Conservation (phyloP, 1,284 basidiomycete species). For the Hymenochaete sp. region DNA sequence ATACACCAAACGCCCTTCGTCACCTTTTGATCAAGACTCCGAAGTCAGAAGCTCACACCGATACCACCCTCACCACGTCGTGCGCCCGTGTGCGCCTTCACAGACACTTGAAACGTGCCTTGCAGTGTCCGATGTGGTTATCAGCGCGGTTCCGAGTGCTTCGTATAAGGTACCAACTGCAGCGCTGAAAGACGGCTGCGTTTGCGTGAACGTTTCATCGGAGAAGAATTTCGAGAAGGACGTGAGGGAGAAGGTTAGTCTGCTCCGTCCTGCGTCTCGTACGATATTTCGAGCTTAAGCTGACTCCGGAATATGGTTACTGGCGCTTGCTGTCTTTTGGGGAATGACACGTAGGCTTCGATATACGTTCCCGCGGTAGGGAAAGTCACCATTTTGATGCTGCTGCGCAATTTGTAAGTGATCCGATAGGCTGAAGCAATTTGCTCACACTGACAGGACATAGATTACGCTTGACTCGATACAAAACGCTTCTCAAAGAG, state of each 20-base stretch:
- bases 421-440: slow-evolving; percentile 6
- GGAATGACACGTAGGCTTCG: slow-evolving; percentile 53
- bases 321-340: background rate
- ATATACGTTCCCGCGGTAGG: slow-evolving; percentile 91
- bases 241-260: slow-evolving; percentile 76
- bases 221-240: slow-evolving; percentile 97
- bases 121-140: slow-evolving; percentile 78
- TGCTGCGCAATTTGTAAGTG: slow-evolving; percentile 86
- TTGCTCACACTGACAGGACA: slow-evolving; percentile 8
- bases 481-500: slow-evolving; percentile 36
- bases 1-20: slow-evolving; percentile 80
- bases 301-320: background rate
- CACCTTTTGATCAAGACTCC: slow-evolving; percentile 23
- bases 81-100: slow-evolving; percentile 49
- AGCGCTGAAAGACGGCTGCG: slow-evolving; percentile 86
- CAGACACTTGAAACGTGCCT: slow-evolving; percentile 76
- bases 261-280: slow-evolving; percentile 7
- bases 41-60: slow-evolving; percentile 32
- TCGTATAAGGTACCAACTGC: slow-evolving; percentile 85
- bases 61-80: slow-evolving; percentile 80
- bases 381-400: slow-evolving; percentile 95
- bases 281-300: background rate
- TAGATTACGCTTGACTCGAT: slow-evolving; percentile 68
- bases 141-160: slow-evolving; percentile 84
- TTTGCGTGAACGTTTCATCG: slow-evolving; percentile 88